Percentiles rank a stretch among this genome's conserved stretches.
These are phyloP conservation scores for Cladosporium sp. DNA, from an alignment of 2,329 filamentous ascomycete genomes.

Conservation along the genomic window DNA sequence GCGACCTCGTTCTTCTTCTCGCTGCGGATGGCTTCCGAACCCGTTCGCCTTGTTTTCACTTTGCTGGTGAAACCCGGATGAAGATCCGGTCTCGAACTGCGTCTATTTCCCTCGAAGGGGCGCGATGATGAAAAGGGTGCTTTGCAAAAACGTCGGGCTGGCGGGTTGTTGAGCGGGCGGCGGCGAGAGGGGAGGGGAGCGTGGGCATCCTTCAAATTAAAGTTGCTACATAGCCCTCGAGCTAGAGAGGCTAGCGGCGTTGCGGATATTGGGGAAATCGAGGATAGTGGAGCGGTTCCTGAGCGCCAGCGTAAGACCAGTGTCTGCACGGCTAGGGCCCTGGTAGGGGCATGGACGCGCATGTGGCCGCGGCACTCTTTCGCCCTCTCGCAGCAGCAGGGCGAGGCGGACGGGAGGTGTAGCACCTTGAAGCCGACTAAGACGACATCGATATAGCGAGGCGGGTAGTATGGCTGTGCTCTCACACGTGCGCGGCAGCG, in stretches of 20 bases:
- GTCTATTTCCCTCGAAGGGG: neutral
- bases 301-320: conserved; percentile 15
- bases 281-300: conserved; percentile 9
- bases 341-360: neutral
- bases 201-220: conserved; percentile 17
- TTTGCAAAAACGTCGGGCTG: neutral
- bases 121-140: neutral
- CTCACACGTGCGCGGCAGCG: conserved; percentile 1
- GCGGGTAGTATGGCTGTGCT: neutral
- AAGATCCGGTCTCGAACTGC: conserved; percentile 14
- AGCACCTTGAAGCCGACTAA: neutral
- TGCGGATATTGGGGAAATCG: conserved; percentile 9
- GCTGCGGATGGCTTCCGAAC: neutral
- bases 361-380: conserved; percentile 8
- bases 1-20: neutral
- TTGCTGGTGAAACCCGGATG: conserved; percentile 2
- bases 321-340: conserved; percentile 1
- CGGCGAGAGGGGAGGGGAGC: neutral
- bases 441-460: neutral
- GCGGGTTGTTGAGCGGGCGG: neutral
- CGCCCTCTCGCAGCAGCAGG: neutral
- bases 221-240: conserved; percentile 13
- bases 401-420: neutral
- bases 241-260: conserved; percentile 7
- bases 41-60: neutral